These are phyloP conservation scores for Myxozyma udenii DNA, from an alignment of 805 yeast genomes.

Conservation along the genomic window DNA sequence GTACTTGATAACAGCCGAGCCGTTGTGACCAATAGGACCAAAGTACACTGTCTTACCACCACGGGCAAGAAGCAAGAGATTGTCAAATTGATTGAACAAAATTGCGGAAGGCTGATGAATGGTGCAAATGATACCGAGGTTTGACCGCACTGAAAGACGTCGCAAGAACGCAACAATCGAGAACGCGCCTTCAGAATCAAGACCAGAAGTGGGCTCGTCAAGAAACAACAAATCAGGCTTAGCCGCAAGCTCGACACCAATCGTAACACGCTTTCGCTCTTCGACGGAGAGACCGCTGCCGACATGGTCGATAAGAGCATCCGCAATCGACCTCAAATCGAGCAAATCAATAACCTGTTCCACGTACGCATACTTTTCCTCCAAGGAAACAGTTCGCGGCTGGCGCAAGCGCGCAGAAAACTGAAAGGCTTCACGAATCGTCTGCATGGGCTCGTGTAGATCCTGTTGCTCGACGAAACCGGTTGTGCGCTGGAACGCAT, in stretches of 20 bases:
- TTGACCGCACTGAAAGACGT: conserved; percentile 52
- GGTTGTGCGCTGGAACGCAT: conserved; percentile 61
- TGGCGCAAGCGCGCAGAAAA: conserved; percentile 70
- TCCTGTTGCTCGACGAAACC: conserved; percentile 80
- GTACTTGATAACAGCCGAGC: conserved; percentile 56
- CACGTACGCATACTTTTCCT: conserved; percentile 63
- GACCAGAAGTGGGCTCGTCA: conserved; percentile 69
- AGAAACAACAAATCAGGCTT: conserved; percentile 60
- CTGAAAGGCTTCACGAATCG: conserved; percentile 68
- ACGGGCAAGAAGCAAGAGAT: conserved; percentile 62
- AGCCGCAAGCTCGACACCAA: conserved; percentile 66
- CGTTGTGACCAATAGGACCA: conserved; percentile 66
- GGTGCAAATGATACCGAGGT: conserved; percentile 68
- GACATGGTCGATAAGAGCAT: conserved; percentile 70
- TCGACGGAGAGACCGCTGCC: conserved; percentile 68
- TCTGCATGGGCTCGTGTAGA: conserved; percentile 60
- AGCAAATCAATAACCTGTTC: conserved; percentile 61
- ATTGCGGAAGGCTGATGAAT: conserved; percentile 86
- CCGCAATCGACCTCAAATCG: conserved; percentile 63
- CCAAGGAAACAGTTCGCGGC: conserved; percentile 49
- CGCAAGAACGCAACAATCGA: conserved; percentile 60
- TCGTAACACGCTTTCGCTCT: conserved; percentile 59
- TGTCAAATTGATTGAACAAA: conserved; percentile 71
- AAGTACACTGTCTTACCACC: conserved; percentile 77
- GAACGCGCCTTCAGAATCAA: conserved; percentile 69